Evolutionary conservation across 139 green algal genomes (phyloP).

Genomic region (Yamagishiella unicocca): DNA sequence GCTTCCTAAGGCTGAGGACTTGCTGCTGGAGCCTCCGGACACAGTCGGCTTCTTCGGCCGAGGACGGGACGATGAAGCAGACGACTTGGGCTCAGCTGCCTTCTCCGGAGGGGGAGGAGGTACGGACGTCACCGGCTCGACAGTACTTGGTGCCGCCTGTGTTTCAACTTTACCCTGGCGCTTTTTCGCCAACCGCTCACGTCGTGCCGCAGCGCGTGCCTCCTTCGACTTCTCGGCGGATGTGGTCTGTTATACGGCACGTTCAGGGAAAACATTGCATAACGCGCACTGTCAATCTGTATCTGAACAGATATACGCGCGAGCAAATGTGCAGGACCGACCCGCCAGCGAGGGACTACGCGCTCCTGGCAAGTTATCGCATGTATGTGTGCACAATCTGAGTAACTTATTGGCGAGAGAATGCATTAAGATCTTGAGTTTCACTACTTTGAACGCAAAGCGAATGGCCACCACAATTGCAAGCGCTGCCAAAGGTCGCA

Average conservation of each 20-base stretch:
- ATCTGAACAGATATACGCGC: neutral
- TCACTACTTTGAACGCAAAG: too few relatives aligned
- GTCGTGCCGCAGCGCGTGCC: slow-evolving; percentile 3
- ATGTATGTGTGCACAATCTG: neutral
- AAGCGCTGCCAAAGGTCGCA: neutral
- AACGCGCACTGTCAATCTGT: neutral
- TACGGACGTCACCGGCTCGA: neutral
- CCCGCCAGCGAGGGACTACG: neutral
- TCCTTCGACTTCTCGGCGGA: slow-evolving; percentile 8
- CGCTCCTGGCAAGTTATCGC: neutral
- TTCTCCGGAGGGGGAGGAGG: neutral
- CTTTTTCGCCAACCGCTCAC: slow-evolving; percentile 24
- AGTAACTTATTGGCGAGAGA: neutral
- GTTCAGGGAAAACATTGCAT: neutral
- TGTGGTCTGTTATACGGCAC: neutral
- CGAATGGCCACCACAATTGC: neutral
- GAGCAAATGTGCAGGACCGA: neutral
- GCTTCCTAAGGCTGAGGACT: neutral
- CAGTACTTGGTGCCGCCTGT: neutral
- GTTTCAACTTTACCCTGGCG: neutral
- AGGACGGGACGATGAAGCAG: neutral
- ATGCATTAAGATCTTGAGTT: neutral
- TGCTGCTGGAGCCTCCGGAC: neutral
- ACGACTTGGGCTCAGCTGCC: neutral
- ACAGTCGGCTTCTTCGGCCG: neutral